Evolutionary conservation across 1,284 basidiomycete species (phyloP), one percentile per base, ranked within the genome.

Genomic region (Cutaneotrichosporon sp.): DNA sequence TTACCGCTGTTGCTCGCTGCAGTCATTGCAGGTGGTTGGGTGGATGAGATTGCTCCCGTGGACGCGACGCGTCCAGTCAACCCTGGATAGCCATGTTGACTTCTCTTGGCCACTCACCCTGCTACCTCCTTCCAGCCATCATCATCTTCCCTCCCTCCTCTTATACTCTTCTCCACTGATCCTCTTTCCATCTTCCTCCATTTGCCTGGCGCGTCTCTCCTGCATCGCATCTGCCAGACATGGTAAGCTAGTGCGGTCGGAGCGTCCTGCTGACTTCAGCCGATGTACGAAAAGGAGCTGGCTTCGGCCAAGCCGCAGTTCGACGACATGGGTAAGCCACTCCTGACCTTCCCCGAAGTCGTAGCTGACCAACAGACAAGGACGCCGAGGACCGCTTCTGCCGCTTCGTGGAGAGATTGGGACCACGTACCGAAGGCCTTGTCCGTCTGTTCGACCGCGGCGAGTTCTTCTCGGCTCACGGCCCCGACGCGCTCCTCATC

Each of bases 401-500:
- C 69, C 79, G 84, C 0, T 92, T 91, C 79, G 91, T 91, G 66
- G 79, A 82, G 22, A 84, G 82, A 47, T 83, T 93, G 52, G 86
- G 87, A 0, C 74, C 68, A 77, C 78, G 78, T 60, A 67, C 79
- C 0, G 78, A 81, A 4, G 83, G 81, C 22, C 89, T 89, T 3
- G 83, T 97, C 47, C 86, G 94, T 18, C 84, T 97, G 5, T 97
- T 97, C 74, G 87, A 89, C 71, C 87, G 92, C 58, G 78, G 76
- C 33, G 89, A 93, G 22, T 98, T 88, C 81, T 98, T 92, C 80
- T 88, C 89, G 14, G 89, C 88, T 0, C 93, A 98, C 72, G 95
- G 93, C 0, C 81, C 87, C 5, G 95, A 98, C 76, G 97, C 95
- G 1, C 81, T 87, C 43, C 92, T 89, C 71, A 87, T 97, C 66